Base-by-base conservation (phyloP, 352 stramenopile genomes). In the Globisporangium carolinianum region DNA sequence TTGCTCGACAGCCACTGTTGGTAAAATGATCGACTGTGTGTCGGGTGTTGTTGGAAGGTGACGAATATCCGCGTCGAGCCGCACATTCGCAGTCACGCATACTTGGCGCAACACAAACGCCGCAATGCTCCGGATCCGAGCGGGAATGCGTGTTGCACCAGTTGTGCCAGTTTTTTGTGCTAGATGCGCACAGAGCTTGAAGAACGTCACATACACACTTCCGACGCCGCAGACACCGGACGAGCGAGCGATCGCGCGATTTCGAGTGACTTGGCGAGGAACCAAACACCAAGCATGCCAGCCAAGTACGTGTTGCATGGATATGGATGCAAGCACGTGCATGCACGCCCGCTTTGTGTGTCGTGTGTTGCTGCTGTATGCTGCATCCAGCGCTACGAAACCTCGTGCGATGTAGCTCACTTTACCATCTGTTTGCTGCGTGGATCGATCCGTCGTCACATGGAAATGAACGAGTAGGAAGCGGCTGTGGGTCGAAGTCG, bases 401-500 rank as follows among this genome's bases (percentile, higher is more conserved):
- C 24, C 24, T 32, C 24, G 24, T 2, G 24, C 24, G 24, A 32
- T 32, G 24, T 32, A 2, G 24, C 24, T 32, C 24, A 32, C 24
- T 32, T 3, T 14, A 14, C 11, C 14, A 36, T 35, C 11, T 3
- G 9, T 10, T 51, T 7, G 35, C 5, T 17, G n/a, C 53, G 35
- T 46, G 35, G 9, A n/a, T 6, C 3, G 4, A 48, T 62, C n/a
- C 15, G 53, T 42, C 24, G 24, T 32, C 24, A 32, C 24, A 32
- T 32, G 24, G 24, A 32, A 32, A 32, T 32, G 15, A 43, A 9
- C n/a, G 12, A 35, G 38, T 53, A 78, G 71, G 51, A 72, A 62
- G 24, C 68, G 62, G 67, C 67, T 92, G 63, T 82, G 74, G 41
- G 70, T 91, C 18, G 74, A 91, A 57, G 71, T 91, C 37, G 71